Evolutionary conservation across 805 yeast genomes (phyloP), one percentile per base, ranked within the genome.

Genomic region (Jamesozyma spencerorum): DNA sequence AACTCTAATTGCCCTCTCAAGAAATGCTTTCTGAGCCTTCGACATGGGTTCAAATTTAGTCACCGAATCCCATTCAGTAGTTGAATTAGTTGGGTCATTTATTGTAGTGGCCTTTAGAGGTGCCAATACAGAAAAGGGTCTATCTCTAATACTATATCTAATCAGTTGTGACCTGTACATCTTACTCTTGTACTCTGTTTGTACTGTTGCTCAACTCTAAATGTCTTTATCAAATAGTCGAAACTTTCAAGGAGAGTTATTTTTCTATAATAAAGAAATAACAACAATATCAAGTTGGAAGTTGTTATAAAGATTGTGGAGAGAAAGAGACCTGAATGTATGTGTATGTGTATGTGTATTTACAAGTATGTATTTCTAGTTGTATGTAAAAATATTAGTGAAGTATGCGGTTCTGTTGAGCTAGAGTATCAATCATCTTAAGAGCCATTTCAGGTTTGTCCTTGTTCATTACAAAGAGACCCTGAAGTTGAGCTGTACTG

Each of bases 401-500:
- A 10, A 31, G 4, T 22, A 34, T 31, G 5, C 14, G 62, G 38
- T 61, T 59, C 31, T 68, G 62, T 5, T 57, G 49, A 29, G 54
- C 52, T 18, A 65, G 43, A 1, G 62, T 57, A 4, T 60, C 60
- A 12, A 84, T 72, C 79, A 80, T 82, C 12, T 64, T 65, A 20
- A 88, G 63, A 0, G 97, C 95, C 4, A 74, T 73, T 27, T 72
- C 70, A 0, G 97, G 95, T 44, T 79, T 80, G 43, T 81, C 74
- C 62, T 92, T 92, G 64, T 85, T 85, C 65, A 85, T 85, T 2
- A 92, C 96, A 68, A 92, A 92, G 38, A 92, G 69, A 0, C 98
- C 98, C 60, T 92, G 98, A 43, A 92, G 69, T 57, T 86, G 95
- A 1, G 98, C 98, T 0, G 97, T 87, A 52, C 94, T 82, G 4